Evolutionary conservation across 2,329 filamentous ascomycete genomes (phyloP), one percentile per base, ranked within the genome.

Genomic region (Colletotrichum sp.): DNA sequence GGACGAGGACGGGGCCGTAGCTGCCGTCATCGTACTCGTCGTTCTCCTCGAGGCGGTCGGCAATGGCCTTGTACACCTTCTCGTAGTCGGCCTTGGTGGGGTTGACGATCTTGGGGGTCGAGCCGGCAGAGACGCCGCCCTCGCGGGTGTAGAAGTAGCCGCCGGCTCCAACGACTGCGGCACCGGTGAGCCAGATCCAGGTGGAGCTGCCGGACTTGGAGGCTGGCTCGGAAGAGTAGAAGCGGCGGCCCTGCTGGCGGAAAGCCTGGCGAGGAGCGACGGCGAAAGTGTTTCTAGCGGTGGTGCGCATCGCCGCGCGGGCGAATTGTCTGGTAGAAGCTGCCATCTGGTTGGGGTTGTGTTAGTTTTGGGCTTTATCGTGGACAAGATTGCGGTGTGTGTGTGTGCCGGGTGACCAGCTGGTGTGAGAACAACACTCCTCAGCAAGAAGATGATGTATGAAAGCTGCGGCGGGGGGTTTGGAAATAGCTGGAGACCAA

Each of bases 1-100:
- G 93, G 78, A 99, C 88, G 72, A 99, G 89, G 77, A 99, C 96
- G 32, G 96, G 97, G 73, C 96, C 96, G 84, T 98, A 99, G 88
- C 94, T 97, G 80, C 97, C 96, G 85, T 99, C 96, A 82, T 99
- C 96, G 85, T 99, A 99, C 80, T 98, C 94, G 81, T 97, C 95
- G 84, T 98, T 93, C 87, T 98, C 95, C 86, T 97, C 93, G 71
- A 99, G 89, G 77, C 90, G 90, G 82, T 89, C 87, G 71, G 96
- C 96, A 81, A 99, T 93, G 83, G 93, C 93, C 85, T 98, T 92
- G 89, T 99, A 99, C 70, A 99, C 95, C 86, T 95, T 94, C 90
- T 98, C 96, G 90, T 98, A 99, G 87, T 99, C 96, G 81, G 94
- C 93, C 87, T 94, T 92, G 82, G 91, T 94, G 77, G 96, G 95